Evolutionary conservation across 257 asterid genomes (phyloP), one percentile per base, ranked within the genome.

Genomic region (Oldenlandia corymbosa): DNA sequence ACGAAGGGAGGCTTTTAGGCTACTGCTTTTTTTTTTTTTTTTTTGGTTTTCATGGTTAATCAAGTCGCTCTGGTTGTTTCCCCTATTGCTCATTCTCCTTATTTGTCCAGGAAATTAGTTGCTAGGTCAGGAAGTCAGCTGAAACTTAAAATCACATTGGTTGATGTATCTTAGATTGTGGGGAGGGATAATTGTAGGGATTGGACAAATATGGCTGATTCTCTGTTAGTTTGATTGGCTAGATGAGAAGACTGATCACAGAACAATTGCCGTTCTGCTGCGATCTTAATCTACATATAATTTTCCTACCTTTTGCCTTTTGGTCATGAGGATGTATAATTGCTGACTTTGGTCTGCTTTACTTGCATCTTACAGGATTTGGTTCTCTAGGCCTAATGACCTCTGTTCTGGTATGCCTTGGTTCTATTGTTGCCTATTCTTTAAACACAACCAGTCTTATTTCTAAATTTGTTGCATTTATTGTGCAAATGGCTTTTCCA

Each of bases 381-480:
- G 97, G 97, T 61, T 91, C 97, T 67, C 83, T 91, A 32, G 97
- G 97, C 61, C 94, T 91, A 75, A 91, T 91, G 97, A 71, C 96
- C 1, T 91, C 96, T 64, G 84, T 91, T 70, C 68, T 91, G 96
- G 97, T 85, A 10, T 61, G 86, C 77, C 48, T 37, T 69, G 57
- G 18, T 60, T 54, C 34, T 13, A 14, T 28, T 7, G 18, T 1
- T 6, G 11, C 46, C 16, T 54, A 21, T 55, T 24, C 39, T 39
- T 47, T 49, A 7, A 39, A 60, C 23, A 34, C 39, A 26, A 43
- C 27, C 21, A 0, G 26, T 13, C 41, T 12, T 27, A 37, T 34
- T 37, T 30, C 1, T 13, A 30, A 10, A 34, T 39, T 20, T 34
- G 12, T 26, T 13, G 0, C 17, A 21, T 34, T 55, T 10, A 60